A percentile compares a stretch with the other conserved stretches of the same genome.
phyloP scores from a whole-genome alignment of 768 basidiomycete genomes.

The Neoboletus magnificus region DNA sequence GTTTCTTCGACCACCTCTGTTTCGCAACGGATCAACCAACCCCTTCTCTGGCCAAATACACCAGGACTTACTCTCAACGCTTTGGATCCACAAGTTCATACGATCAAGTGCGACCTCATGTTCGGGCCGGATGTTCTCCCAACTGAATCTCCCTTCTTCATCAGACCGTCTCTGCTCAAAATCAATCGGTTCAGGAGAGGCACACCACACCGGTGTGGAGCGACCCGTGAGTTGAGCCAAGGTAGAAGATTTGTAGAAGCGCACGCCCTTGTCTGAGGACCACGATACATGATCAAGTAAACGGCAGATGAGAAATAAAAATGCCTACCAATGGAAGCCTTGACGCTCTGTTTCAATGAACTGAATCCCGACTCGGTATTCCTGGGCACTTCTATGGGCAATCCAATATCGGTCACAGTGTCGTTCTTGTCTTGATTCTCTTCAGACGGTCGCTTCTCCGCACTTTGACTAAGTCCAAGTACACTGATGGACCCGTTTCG shows the following conservation, averaged over 20 bases:
- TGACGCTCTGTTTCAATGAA: constrained; percentile 67
- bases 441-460: constrained; percentile 7
- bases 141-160: constrained; percentile 33
- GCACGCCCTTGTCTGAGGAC: constrained; percentile 61
- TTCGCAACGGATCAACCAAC: constrained; percentile 2
- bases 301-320: background rate
- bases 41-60: background rate
- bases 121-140: constrained; percentile 34
- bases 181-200: constrained; percentile 30
- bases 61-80: constrained; percentile 68
- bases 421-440: constrained; percentile 6
- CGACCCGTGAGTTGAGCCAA: constrained; percentile 39
- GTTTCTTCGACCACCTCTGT: constrained; percentile 82
- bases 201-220: constrained; percentile 27
- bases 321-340: constrained; percentile 65
- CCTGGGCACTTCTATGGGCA: constrained; percentile 26
- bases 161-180: constrained; percentile 33
- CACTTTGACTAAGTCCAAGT: constrained; percentile 10
- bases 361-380: constrained; percentile 39
- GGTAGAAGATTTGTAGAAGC: constrained; percentile 63
- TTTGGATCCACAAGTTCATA: constrained; percentile 79
- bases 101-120: constrained; percentile 46
- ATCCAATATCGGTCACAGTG: constrained; percentile 18
- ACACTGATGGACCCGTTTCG: constrained; percentile 21
- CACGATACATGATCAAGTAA: background rate